These are phyloP conservation scores for Penicillium fuscoglaucum DNA, from an alignment of 2,329 filamentous ascomycete genomes.

Conservation along the genomic window DNA sequence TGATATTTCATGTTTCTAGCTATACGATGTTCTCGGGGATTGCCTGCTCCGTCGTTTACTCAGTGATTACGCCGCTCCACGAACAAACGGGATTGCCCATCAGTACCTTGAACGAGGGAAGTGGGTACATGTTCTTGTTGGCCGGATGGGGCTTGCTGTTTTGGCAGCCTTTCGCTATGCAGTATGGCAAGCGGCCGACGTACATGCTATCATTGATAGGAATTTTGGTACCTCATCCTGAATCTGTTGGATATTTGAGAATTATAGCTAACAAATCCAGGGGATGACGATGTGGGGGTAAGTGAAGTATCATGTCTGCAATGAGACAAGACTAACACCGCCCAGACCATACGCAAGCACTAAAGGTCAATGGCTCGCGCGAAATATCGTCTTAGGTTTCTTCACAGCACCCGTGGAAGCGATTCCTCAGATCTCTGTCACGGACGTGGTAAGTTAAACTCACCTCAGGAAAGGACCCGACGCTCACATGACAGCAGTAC, in stretches of 20 bases:
- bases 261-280: slow-evolving; percentile 14
- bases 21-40: slow-evolving; percentile 44
- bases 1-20: slow-evolving; percentile 20
- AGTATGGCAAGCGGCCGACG: slow-evolving; percentile 44
- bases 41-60: slow-evolving; percentile 41
- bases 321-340: neutral
- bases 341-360: slow-evolving; percentile 34
- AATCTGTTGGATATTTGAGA: neutral
- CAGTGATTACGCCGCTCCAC: slow-evolving; percentile 40
- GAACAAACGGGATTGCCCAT: slow-evolving; percentile 39
- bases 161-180: slow-evolving; percentile 51
- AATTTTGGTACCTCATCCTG: slow-evolving; percentile 28
- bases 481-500: slow-evolving; percentile 31
- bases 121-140: slow-evolving; percentile 44
- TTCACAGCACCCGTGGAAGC: slow-evolving; percentile 46
- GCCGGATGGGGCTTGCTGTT: slow-evolving; percentile 49
- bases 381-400: slow-evolving; percentile 41
- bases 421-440: slow-evolving; percentile 43
- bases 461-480: neutral
- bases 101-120: slow-evolving; percentile 40
- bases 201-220: slow-evolving; percentile 38
- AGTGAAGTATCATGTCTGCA: slow-evolving; percentile 8
- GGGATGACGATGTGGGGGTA: slow-evolving; percentile 38
- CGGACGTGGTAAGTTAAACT: slow-evolving; percentile 40
- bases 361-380: slow-evolving; percentile 43